Base-by-base conservation (phyloP, 1,139 yeast species). In the Suhomyces chickasaworum region DNA sequence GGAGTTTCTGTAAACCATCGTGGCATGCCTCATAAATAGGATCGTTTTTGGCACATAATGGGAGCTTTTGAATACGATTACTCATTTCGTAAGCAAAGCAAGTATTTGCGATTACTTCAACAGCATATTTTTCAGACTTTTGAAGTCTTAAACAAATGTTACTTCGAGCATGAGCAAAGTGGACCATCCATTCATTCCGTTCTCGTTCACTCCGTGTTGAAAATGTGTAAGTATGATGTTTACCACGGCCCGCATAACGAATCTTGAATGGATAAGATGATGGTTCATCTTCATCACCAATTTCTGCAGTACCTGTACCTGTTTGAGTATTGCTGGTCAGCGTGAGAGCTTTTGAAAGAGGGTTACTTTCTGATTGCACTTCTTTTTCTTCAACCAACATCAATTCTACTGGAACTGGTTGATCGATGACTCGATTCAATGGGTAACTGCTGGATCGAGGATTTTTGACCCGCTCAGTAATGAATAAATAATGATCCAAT, bases 401-500 rank as follows among this genome's bases (percentile, higher is more conserved):
- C 52, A 80, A 79, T 53, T 80, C 86, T 23, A 81, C 69, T 0
- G 87, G 86, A 8, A 83, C 80, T 1, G 89, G 87, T 27, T 71
- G 71, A 54, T 83, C 89, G 4, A 71, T 60, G 0, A 83, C 75
- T 52, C 74, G 76, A 51, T 65, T 75, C 31, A 46, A 46, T 10
- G 47, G 46, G 16, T 45, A 53, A 45, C 59, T 57, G 10, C 63
- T 61, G 15, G 55, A 47, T 37, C 61, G 61, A 33, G 55, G 64
- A 16, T 59, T 62, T 42, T 67, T 66, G 1, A 64, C 53, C 32
- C 63, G 54, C 38, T 88, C 95, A 2, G 93, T 82, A 7, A 89
- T 75, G 20, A 89, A 67, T 39, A 89, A 64, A 56, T 75, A 88
- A 57, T 89, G 87, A 59, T 89, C 96, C 45, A 89, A 68, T 33